Evolutionary conservation across 495 filamentous ascomycete genomes (phyloP).

Genomic region (Talaromyces nanjingensis): DNA sequence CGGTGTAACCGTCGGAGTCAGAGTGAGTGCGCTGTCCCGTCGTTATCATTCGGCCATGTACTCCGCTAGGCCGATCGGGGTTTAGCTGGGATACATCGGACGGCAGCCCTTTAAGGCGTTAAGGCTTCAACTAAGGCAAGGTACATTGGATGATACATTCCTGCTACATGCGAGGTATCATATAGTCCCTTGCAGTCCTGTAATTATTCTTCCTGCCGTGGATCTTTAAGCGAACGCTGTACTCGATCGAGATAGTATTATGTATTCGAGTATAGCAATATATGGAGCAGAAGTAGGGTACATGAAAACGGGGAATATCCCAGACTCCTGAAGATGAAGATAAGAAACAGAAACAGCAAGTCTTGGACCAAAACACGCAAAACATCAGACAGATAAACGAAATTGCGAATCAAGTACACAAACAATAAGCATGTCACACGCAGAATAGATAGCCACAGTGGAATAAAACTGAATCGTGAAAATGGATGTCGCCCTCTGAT

Average conservation of each 20-base stretch:
- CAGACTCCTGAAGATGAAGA: conserved; percentile 23
- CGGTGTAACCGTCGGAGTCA: neutral
- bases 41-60: neutral
- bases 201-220: neutral
- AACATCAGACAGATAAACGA: conserved; percentile 5
- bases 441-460: neutral
- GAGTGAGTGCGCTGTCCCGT: neutral
- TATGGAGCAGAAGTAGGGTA: conserved; percentile 3
- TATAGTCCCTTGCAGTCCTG: neutral
- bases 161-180: neutral
- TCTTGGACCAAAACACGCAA: neutral
- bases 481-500: neutral
- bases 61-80: neutral
- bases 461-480: neutral
- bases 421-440: neutral
- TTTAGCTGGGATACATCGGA: neutral
- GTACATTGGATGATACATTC: neutral
- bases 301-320: conserved; percentile 14
- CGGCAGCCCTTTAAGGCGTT: neutral
- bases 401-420: conserved; percentile 1
- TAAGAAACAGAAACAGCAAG: neutral
- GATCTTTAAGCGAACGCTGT: no score
- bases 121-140: neutral
- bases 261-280: conserved; percentile 7
- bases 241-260: neutral